These are phyloP conservation scores for Mediolabrus comicus DNA, from an alignment of 108 stramenopile genomes.

Conservation along the genomic window DNA sequence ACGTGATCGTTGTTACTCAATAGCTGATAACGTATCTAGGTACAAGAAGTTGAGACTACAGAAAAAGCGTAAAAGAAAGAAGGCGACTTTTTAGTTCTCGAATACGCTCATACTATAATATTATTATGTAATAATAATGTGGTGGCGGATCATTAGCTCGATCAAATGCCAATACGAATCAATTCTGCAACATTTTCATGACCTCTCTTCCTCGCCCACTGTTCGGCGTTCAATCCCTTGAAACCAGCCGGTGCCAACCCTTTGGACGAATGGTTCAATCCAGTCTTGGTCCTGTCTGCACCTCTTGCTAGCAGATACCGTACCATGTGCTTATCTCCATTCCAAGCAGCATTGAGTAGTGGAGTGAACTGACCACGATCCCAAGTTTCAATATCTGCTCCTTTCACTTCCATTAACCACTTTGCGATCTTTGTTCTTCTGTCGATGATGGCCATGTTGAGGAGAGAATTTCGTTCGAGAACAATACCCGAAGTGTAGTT, in stretches of 20 bases:
- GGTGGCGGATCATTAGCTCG: no score
- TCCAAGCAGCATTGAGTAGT: constrained; percentile 78
- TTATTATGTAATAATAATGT: no score
- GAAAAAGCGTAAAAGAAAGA: no score
- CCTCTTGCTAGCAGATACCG: constrained; percentile 66
- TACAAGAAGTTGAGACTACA: no score
- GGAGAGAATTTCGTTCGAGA: constrained; percentile 75
- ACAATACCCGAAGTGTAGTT: constrained; percentile 79
- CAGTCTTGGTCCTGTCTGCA: constrained; percentile 58
- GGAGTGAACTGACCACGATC: constrained; percentile 85
- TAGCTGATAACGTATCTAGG: no score
- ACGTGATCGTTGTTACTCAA: constrained; percentile 33
- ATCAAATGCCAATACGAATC: constrained; percentile 64
- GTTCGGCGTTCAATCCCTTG: constrained; percentile 69
- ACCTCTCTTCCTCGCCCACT: constrained; percentile 73
- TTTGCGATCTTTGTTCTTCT: constrained; percentile 66
- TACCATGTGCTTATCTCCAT: constrained; percentile 65
- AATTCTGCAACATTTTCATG: constrained; percentile 69
- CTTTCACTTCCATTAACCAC: constrained; percentile 76
- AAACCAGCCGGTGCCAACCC: constrained; percentile 72
- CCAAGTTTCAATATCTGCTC: constrained; percentile 69
- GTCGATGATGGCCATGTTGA: constrained; percentile 80
- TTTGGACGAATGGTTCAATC: constrained; percentile 63
- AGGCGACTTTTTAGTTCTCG: no score
- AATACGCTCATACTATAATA: no score